Conservation (phyloP, 805 yeast genomes). For the Metschnikowia cubensis region DNA sequence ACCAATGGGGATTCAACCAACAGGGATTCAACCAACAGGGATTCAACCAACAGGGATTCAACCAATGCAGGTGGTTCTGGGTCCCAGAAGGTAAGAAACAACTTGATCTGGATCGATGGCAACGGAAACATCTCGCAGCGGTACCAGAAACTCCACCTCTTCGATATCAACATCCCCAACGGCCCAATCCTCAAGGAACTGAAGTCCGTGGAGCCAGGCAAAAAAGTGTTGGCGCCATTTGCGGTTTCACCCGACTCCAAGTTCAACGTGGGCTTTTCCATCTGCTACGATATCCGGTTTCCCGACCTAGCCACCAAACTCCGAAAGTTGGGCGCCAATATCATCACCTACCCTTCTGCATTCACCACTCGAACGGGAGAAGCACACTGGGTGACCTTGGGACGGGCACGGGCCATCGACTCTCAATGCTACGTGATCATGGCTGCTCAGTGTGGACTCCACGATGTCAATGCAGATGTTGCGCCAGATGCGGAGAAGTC, state of each 20-base stretch:
- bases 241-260: conserved; percentile 7
- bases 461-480: conserved; percentile 47
- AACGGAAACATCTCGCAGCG: conserved; percentile 61
- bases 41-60: no score
- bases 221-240: conserved; percentile 31
- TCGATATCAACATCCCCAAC: conserved; percentile 78
- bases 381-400: conserved; percentile 84
- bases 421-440: conserved; percentile 81
- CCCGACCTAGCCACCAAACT: conserved; percentile 68
- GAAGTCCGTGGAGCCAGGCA: conserved; percentile 78
- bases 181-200: conserved; percentile 83
- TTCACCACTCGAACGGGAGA: conserved; percentile 89
- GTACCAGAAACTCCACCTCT: conserved; percentile 84
- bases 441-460: conserved; percentile 86
- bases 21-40: no score
- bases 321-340: conserved; percentile 66
- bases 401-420: conserved; percentile 81
- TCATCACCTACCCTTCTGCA: conserved; percentile 84
- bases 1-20: no score
- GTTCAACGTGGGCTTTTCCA: conserved; percentile 58
- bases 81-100: conserved; percentile 53
- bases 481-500: conserved; percentile 17
- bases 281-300: conserved; percentile 85
- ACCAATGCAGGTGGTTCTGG: no score
- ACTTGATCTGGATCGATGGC: conserved; percentile 64